These are phyloP conservation scores for Auricularia heimuer DNA, from an alignment of 768 basidiomycete species.

Conservation along the genomic window DNA sequence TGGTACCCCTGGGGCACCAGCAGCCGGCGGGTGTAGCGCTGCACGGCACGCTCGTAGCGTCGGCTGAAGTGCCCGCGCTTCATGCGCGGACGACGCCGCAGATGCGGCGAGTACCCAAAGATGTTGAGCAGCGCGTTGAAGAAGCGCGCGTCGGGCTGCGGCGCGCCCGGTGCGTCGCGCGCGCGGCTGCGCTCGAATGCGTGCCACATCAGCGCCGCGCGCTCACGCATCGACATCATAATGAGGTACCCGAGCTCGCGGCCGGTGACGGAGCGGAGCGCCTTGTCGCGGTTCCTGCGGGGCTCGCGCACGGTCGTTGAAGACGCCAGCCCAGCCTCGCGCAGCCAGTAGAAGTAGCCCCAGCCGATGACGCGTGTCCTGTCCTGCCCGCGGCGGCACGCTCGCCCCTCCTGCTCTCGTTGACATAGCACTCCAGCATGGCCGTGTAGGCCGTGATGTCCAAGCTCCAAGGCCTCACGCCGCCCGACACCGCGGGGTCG, in stretches of 20 bases:
- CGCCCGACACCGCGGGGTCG: conserved; percentile 11
- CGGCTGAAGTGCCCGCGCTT: background rate
- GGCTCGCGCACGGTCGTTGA: background rate
- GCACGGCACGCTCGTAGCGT: conserved; percentile 1
- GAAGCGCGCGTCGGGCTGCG: conserved; percentile 51
- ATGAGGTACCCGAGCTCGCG: conserved; percentile 22
- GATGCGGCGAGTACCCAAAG: conserved; percentile 21
- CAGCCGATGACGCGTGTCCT: background rate
- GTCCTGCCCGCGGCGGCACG: background rate
- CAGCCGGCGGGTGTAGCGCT: background rate
- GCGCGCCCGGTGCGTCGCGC: conserved; percentile 20
- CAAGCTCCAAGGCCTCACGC: conserved; percentile 48
- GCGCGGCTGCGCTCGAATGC: background rate
- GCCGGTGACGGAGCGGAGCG: background rate
- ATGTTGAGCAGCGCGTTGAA: conserved; percentile 53
- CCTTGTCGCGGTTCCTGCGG: background rate
- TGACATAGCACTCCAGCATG: conserved; percentile 54
- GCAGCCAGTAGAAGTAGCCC: conserved; percentile 1
- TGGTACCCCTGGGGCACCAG: background rate
- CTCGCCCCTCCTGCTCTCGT: conserved; percentile 10
- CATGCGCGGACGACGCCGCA: conserved; percentile 3
- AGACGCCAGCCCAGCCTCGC: background rate
- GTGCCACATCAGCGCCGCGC: conserved; percentile 17
- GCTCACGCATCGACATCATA: conserved; percentile 28
- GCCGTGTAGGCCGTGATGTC: conserved; percentile 59